A percentile compares a stretch with the other conserved stretches of the same genome.
Conservation (phyloP, 345 rosid genomes). For the Anastatica hierochuntica region DNA sequence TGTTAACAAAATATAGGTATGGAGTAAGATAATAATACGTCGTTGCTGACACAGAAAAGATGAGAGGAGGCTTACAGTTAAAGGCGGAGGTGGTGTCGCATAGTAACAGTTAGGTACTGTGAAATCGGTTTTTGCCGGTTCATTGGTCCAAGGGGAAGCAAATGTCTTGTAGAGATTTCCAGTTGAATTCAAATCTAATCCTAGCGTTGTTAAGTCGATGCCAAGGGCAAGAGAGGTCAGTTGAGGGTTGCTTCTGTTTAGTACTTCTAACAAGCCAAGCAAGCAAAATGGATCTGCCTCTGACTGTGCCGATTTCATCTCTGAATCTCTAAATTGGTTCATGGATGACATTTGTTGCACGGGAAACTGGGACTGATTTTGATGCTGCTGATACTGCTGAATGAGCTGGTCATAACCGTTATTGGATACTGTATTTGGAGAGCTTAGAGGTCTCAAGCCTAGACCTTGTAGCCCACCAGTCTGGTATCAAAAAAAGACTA, state of each 20-base stretch:
- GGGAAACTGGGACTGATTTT: constrained; percentile 65
- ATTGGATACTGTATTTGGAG: constrained; percentile 56
- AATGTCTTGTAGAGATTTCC: constrained; percentile 96
- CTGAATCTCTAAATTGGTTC: constrained; percentile 22
- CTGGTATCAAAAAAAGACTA: constrained; percentile 26
- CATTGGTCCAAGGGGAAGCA: constrained; percentile 98
- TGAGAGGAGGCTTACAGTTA: constrained; percentile 53
- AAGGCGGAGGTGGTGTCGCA: constrained; percentile 69
- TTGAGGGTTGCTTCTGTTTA: constrained; percentile 73
- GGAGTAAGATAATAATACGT: neutral
- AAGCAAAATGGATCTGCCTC: constrained; percentile 71
- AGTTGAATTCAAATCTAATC: constrained; percentile 80
- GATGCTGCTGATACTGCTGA: constrained; percentile 88
- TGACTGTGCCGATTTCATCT: constrained; percentile 64
- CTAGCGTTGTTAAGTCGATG: constrained; percentile 88
- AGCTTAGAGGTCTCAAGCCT: constrained; percentile 78
- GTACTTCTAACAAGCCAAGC: constrained; percentile 69
- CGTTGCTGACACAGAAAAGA: too few relatives aligned
- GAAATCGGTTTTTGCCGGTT: constrained; percentile 91
- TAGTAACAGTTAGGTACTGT: constrained; percentile 82
- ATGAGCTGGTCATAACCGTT: constrained; percentile 76
- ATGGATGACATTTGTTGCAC: neutral
- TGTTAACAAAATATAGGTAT: neutral
- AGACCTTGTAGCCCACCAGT: constrained; percentile 82
- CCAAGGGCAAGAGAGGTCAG: constrained; percentile 78